Percentiles rank a stretch among this genome's conserved stretches.
phyloP scores from a whole-genome alignment of 106 monocot species.

The Dendrobium huoshanense region DNA sequence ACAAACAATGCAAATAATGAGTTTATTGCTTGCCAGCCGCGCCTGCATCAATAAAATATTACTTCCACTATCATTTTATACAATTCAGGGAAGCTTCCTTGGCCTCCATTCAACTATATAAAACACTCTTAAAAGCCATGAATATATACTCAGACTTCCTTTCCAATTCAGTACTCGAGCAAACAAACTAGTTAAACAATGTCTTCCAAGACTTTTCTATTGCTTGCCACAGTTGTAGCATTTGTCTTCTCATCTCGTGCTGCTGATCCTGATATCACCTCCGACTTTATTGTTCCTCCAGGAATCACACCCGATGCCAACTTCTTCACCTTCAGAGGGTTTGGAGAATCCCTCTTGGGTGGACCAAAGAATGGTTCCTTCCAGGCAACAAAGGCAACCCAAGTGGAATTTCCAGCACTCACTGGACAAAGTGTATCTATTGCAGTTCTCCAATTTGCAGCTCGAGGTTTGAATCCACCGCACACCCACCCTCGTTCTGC shows the following conservation, averaged over 20 bases:
- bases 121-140: too few species aligned
- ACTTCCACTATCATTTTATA: too few species aligned
- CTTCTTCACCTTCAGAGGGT: constrained; percentile 23
- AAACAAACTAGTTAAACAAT: too few species aligned
- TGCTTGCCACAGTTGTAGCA: neutral
- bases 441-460: constrained; percentile 9
- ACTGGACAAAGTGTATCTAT: constrained; percentile 20
- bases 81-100: too few species aligned
- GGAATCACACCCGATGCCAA: neutral
- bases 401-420: constrained; percentile 17
- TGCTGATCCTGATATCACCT: constrained; percentile 18
- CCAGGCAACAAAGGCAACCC: constrained; percentile 5
- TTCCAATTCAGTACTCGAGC: too few species aligned
- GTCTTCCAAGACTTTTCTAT: neutral
- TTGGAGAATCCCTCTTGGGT: neutral
- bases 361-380: neutral
- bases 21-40: too few species aligned
- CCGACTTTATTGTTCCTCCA: constrained; percentile 9
- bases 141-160: too few species aligned
- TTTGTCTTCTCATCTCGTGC: neutral
- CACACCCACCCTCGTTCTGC: constrained; percentile 20
- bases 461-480: constrained; percentile 8
- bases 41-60: too few species aligned
- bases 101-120: too few species aligned
- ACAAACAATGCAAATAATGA: too few species aligned